phyloP scores from a whole-genome alignment of 2,329 filamentous ascomycete genomes.

The Diaporthe sp. region DNA sequence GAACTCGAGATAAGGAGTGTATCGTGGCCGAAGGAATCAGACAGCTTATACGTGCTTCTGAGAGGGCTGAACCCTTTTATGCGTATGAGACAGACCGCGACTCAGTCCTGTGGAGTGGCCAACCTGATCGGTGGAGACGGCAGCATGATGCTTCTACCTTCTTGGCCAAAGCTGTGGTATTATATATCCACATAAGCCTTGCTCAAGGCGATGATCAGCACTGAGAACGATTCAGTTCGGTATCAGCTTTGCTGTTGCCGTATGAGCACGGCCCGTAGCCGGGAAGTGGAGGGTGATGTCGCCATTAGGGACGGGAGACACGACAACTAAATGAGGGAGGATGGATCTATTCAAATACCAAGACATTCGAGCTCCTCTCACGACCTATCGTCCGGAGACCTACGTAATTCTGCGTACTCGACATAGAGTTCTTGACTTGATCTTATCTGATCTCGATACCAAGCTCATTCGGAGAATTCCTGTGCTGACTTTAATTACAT shows the following conservation, averaged over 20 bases:
- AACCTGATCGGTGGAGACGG: slow-evolving; percentile 1
- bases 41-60: background rate
- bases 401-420: too few species aligned
- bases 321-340: background rate
- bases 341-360: background rate
- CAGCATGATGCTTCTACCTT: background rate
- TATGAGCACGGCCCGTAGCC: background rate
- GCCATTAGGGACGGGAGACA: background rate
- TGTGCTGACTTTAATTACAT: background rate
- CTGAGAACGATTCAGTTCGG: background rate
- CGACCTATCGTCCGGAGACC: background rate
- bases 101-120: slow-evolving; percentile 3
- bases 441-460: too few species aligned
- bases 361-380: too few species aligned
- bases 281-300: background rate
- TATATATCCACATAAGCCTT: background rate
- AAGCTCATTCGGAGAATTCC: background rate
- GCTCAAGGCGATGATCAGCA: slow-evolving; percentile 8
- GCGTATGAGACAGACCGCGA: background rate
- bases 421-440: too few species aligned
- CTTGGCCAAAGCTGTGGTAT: background rate
- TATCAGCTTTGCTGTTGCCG: background rate
- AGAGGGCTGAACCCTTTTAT: background rate
- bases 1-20: background rate
- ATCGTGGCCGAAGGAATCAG: too few species aligned